Evolutionary conservation across 1,284 basidiomycete genomes (phyloP).

Genomic region (Malassezia pachydermatis): DNA sequence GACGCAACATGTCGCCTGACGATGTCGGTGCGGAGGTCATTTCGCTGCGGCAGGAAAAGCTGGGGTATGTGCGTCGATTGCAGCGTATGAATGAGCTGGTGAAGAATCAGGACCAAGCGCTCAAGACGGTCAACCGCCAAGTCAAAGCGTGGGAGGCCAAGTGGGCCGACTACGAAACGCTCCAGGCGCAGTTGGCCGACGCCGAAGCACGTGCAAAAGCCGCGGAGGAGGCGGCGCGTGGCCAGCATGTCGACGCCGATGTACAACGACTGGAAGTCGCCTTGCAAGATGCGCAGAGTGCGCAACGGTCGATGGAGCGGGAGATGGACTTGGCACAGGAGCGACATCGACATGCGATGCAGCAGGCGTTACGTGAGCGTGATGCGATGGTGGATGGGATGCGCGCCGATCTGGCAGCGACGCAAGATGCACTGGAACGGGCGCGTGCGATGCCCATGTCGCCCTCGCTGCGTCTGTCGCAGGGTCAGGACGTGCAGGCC

Average conservation of each 20-base stretch:
- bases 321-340: too few relatives aligned
- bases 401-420: conserved; percentile 16
- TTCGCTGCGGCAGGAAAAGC: conserved; percentile 38
- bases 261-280: conserved; percentile 18
- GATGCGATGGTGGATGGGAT: conserved; percentile 2
- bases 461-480: too few relatives aligned
- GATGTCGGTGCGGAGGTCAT: conserved; percentile 38
- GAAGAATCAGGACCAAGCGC: conserved; percentile 39
- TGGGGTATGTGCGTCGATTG: conserved; percentile 37
- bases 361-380: not conserved
- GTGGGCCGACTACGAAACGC: conserved; percentile 8
- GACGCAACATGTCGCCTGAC: conserved; percentile 39
- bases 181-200: conserved; percentile 1
- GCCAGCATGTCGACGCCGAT: not conserved
- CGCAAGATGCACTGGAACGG: conserved; percentile 21
- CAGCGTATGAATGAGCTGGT: conserved; percentile 36
- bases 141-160: conserved; percentile 32
- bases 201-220: conserved; percentile 8
- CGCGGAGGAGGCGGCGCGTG: not conserved
- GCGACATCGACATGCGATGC: too few relatives aligned
- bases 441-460: not conserved
- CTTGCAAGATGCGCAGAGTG: conserved; percentile 22
- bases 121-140: conserved; percentile 38
- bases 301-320: conserved; percentile 22
- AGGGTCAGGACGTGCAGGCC: not conserved